These are phyloP conservation scores for Aureobasidium sp. DNA, from an alignment of 2,329 filamentous ascomycete genomes.

Conservation along the genomic window DNA sequence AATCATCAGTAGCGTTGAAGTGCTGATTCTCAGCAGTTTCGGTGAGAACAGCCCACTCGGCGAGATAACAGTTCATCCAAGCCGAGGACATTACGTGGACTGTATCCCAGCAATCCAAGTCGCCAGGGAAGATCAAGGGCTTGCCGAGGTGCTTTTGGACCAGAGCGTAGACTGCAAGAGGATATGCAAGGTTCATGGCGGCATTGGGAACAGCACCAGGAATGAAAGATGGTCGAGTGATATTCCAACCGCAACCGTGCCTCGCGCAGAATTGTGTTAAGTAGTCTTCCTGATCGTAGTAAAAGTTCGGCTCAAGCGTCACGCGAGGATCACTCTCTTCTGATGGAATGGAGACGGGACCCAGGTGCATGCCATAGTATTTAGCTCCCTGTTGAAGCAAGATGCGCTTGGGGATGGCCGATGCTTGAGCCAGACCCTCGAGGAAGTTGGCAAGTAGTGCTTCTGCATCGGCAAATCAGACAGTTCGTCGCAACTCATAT, in stretches of 20 bases:
- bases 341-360: slow-evolving; percentile 34
- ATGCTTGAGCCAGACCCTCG: slow-evolving; percentile 32
- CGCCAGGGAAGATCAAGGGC: slow-evolving; percentile 36
- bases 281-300: slow-evolving; percentile 41
- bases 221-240: slow-evolving; percentile 41
- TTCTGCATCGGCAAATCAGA: slow-evolving; percentile 10
- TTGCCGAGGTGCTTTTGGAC: slow-evolving; percentile 35
- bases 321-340: slow-evolving; percentile 37
- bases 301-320: slow-evolving; percentile 43
- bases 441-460: slow-evolving; percentile 43
- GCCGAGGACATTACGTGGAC: slow-evolving; percentile 35
- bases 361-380: slow-evolving; percentile 42
- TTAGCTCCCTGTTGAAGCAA: slow-evolving; percentile 45
- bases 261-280: too few species aligned
- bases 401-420: slow-evolving; percentile 38
- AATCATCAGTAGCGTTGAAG: slow-evolving; percentile 42
- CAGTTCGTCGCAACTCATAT: too few species aligned
- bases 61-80: slow-evolving; percentile 40
- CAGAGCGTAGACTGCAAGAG: slow-evolving; percentile 42
- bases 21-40: slow-evolving; percentile 32
- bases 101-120: slow-evolving; percentile 36
- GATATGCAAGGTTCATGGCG: slow-evolving; percentile 42
- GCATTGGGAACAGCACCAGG: slow-evolving; percentile 41
- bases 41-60: slow-evolving; percentile 41
- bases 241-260: slow-evolving; percentile 30